phyloP scores from a whole-genome alignment of 1,284 basidiomycete genomes.

The Apiotrichum gracile region DNA sequence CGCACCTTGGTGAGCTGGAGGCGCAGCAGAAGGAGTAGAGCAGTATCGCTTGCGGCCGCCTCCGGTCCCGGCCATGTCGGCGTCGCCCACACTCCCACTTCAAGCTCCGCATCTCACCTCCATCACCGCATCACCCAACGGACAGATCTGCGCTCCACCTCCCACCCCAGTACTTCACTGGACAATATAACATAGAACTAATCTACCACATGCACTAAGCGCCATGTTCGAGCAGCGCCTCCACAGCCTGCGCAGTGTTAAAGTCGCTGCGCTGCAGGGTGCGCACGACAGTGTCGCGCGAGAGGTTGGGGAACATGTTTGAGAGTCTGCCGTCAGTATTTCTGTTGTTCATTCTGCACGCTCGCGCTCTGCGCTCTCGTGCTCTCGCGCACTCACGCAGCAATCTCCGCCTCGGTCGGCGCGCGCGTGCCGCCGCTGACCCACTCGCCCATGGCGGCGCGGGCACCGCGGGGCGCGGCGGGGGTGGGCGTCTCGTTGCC shows the following conservation, averaged over 20 bases:
- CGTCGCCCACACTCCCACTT: too few relatives aligned
- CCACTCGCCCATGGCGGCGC: slow-evolving; percentile 68
- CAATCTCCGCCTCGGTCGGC: slow-evolving; percentile 67
- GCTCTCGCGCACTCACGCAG: slow-evolving; percentile 31
- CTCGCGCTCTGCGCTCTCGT: too few relatives aligned
- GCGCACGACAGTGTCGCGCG: slow-evolving; percentile 65
- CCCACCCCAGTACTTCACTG: too few relatives aligned
- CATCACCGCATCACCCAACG: not conserved
- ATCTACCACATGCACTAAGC: slow-evolving; percentile 1
- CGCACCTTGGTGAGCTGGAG: slow-evolving; percentile 32
- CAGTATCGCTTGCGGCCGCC: not conserved
- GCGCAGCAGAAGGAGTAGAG: slow-evolving; percentile 33
- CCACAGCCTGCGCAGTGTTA: slow-evolving; percentile 72
- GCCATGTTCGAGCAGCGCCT: slow-evolving; percentile 54
- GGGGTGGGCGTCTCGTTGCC: not conserved
- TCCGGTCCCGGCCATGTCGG: too few relatives aligned
- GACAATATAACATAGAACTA: not conserved
- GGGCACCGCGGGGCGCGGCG: slow-evolving; percentile 22
- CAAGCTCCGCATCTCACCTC: too few relatives aligned
- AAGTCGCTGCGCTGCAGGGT: slow-evolving; percentile 67
- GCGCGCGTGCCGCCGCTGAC: slow-evolving; percentile 61
- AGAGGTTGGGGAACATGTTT: slow-evolving; percentile 74
- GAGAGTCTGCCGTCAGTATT: slow-evolving; percentile 52
- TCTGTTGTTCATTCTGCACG: not conserved
- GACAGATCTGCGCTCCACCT: not conserved